Conservation (phyloP, 2,329 filamentous ascomycete species). For the Decorospora gaudefroyi region DNA sequence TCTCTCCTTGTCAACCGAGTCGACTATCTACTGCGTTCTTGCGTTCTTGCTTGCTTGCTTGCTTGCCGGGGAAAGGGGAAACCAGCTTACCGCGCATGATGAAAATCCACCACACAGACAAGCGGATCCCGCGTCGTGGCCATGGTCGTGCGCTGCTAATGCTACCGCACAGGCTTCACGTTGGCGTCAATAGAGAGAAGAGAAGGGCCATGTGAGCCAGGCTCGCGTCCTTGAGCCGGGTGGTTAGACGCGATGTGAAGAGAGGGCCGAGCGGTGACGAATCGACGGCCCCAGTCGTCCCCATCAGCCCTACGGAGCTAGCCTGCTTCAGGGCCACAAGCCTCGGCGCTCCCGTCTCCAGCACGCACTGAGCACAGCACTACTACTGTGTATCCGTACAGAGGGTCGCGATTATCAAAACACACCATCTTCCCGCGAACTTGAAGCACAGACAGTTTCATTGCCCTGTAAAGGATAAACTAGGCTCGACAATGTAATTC, state of each 20-base stretch:
- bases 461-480: conserved; percentile 7
- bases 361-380: too few relatives aligned
- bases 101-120: conserved; percentile 59
- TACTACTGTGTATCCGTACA: too few relatives aligned
- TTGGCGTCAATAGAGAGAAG: neutral
- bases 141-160: conserved; percentile 39
- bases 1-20: neutral
- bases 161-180: conserved; percentile 7
- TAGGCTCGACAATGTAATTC: conserved; percentile 15
- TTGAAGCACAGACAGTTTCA: too few relatives aligned
- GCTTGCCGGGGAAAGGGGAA: too few relatives aligned
- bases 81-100: conserved; percentile 53
- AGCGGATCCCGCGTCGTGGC: conserved; percentile 47
- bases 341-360: conserved; percentile 13
- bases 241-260: conserved; percentile 27
- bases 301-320: conserved; percentile 31
- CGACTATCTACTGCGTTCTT: too few relatives aligned
- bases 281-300: conserved; percentile 9
- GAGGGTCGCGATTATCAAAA: too few relatives aligned
- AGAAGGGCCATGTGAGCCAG: conserved; percentile 12
- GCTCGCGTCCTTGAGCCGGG: conserved; percentile 24
- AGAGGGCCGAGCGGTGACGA: conserved; percentile 38
- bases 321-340: conserved; percentile 9
- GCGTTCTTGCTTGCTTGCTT: too few relatives aligned
- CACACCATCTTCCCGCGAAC: conserved; percentile 10